Evolutionary conservation across 495 filamentous ascomycete genomes (phyloP).

Genomic region (Stereocaulon alpinum): DNA sequence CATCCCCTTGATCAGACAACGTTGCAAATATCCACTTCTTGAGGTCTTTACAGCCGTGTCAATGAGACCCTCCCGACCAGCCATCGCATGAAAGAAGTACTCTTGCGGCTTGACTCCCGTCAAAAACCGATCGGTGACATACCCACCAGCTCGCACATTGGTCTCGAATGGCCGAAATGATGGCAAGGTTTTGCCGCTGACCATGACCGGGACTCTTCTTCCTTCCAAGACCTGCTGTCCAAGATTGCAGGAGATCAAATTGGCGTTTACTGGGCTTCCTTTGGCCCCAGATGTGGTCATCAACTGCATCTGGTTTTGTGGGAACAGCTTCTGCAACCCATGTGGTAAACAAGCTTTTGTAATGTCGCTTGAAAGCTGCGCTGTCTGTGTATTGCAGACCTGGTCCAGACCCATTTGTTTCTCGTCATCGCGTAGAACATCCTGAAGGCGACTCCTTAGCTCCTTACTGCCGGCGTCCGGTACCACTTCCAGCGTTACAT

Average conservation of each 20-base stretch:
- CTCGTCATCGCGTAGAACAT: conserved; percentile 78
- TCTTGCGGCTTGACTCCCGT: conserved; percentile 96
- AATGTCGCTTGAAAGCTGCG: conserved; percentile 64
- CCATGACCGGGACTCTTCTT: conserved; percentile 90
- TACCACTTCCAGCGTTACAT: conserved; percentile 72
- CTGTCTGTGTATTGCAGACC: conserved; percentile 64
- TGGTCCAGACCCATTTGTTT: conserved; percentile 84
- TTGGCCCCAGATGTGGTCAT: conserved; percentile 98
- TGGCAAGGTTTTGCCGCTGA: conserved; percentile 91
- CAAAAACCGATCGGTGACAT: conserved; percentile 92
- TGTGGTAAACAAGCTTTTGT: conserved; percentile 67
- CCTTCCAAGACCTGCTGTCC: conserved; percentile 97
- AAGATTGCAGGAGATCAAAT: conserved; percentile 93
- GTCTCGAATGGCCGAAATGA: conserved; percentile 91
- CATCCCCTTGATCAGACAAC: conserved; percentile 98
- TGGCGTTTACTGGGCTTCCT: conserved; percentile 85
- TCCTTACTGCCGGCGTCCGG: conserved; percentile 52
- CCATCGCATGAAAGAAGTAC: conserved; percentile 99
- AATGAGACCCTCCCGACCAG: conserved; percentile 94
- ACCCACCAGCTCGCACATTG: conserved; percentile 82
- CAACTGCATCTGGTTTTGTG: conserved; percentile 95
- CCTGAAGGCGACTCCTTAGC: conserved; percentile 67
- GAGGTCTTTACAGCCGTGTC: conserved; percentile 99
- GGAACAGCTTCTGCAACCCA: conserved; percentile 84
- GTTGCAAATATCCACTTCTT: conserved; percentile 90